Conservation (phyloP, 371 early-diverging fungal genomes). For the Mucor plumbeus region DNA sequence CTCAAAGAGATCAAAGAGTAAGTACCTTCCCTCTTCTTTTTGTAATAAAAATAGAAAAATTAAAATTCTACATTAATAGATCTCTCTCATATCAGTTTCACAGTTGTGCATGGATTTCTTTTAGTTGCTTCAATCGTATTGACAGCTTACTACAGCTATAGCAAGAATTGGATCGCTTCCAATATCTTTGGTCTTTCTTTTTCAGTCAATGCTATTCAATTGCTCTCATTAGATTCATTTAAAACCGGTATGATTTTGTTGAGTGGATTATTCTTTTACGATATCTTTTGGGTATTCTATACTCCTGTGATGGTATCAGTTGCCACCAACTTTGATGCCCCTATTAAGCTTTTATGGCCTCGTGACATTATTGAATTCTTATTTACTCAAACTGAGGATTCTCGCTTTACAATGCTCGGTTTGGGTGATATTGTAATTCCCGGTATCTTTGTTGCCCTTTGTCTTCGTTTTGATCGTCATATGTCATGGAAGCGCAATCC, state of each 20-base stretch:
- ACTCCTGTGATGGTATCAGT: conserved; percentile 99
- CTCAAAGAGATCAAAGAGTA: conserved; percentile 75
- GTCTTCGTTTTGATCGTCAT: conserved; percentile 87
- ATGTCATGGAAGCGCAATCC: conserved; percentile 60
- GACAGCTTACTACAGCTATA: conserved; percentile 78
- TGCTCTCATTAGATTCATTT: conserved; percentile 93
- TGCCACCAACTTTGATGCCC: conserved; percentile 95
- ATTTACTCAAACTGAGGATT: conserved; percentile 42
- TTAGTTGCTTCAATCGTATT: conserved; percentile 63
- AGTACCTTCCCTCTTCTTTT: conserved; percentile 14
- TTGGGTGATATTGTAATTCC: conserved; percentile 98
- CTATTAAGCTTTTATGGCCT: conserved; percentile 97
- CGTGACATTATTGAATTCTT: conserved; percentile 64
- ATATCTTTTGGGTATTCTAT: conserved; percentile 99
- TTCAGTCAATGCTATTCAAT: conserved; percentile 83
- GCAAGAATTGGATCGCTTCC: conserved; percentile 93
- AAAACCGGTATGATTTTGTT: conserved; percentile 94
- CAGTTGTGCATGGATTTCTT: conserved; percentile 70
- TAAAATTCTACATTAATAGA: conserved; percentile 31
- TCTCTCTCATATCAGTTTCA: conserved; percentile 73
- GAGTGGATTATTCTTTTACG: conserved; percentile 92
- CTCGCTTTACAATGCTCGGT: conserved; percentile 92
- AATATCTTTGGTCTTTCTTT: conserved; percentile 92
- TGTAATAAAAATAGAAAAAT: neutral
- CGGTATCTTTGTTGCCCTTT: conserved; percentile 93